Evolutionary conservation across 331 rosid species (phyloP).

Genomic region (Phaseolus coccineus): DNA sequence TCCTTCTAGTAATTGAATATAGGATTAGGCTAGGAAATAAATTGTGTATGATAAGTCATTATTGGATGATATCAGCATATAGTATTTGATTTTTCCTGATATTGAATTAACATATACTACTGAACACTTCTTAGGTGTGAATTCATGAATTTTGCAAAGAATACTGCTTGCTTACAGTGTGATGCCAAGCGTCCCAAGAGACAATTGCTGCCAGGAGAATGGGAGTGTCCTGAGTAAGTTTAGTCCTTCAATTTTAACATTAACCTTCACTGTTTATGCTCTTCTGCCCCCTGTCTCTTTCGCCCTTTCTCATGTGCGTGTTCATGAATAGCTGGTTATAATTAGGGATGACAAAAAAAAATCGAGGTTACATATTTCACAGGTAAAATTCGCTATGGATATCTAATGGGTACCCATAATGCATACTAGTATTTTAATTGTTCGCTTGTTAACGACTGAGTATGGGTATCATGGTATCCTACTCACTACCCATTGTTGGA

Average conservation of each 20-base stretch:
- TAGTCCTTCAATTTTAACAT: conserved; percentile 26
- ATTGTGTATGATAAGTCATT: not conserved
- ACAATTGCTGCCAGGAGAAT: conserved; percentile 96
- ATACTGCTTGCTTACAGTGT: conserved; percentile 86
- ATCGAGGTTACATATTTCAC: no score
- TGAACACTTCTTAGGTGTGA: conserved; percentile 79
- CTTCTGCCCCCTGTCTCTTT: not conserved
- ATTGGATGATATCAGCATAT: conserved; percentile 29
- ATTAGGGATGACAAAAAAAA: no score
- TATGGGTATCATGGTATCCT: no score
- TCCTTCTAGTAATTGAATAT: conserved; percentile 16
- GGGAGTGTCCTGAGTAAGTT: conserved; percentile 99
- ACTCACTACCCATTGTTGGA: no score
- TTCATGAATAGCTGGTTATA: not conserved
- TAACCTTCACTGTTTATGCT: conserved; percentile 14
- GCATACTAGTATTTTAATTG: no score
- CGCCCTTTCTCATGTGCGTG: not conserved
- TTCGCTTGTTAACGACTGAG: no score
- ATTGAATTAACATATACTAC: conserved; percentile 46
- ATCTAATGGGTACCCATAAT: no score
- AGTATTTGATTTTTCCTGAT: conserved; percentile 25
- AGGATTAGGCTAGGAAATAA: conserved; percentile 22
- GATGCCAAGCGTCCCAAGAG: conserved; percentile 99
- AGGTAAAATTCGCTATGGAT: no score
- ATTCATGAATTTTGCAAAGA: conserved; percentile 98